Evolutionary conservation across 768 basidiomycete species (phyloP).

Genomic region (Postia placenta): DNA sequence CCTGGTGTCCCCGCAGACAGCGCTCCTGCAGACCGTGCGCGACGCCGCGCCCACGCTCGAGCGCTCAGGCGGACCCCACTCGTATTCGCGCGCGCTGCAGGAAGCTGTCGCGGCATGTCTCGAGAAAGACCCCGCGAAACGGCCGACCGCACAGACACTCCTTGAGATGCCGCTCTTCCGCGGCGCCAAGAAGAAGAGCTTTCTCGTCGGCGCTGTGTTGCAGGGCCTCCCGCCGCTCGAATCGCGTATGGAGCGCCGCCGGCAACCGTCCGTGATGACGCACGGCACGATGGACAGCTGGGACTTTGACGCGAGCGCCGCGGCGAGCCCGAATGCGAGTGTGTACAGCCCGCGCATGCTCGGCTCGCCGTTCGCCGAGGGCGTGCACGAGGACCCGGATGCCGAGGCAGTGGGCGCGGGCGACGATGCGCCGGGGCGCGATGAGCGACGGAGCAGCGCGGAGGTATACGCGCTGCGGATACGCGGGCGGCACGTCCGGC

Average conservation of each 20-base stretch:
- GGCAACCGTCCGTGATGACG: constrained; percentile 33
- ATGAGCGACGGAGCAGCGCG: constrained; percentile 11
- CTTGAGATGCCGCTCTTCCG: constrained; percentile 77
- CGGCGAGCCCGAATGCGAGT: constrained; percentile 22
- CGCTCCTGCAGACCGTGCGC: constrained; percentile 74
- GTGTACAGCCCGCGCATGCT: constrained; percentile 12
- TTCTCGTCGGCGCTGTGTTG: constrained; percentile 73
- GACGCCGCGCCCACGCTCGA: constrained; percentile 76
- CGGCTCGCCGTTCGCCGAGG: constrained; percentile 16
- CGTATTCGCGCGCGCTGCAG: constrained; percentile 77
- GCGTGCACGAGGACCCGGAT: constrained; percentile 31
- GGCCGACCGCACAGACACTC: constrained; percentile 76
- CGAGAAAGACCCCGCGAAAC: constrained; percentile 73
- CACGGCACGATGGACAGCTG: constrained; percentile 67
- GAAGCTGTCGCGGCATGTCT: constrained; percentile 82
- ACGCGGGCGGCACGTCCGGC: constrained; percentile 11
- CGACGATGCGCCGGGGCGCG: not conserved
- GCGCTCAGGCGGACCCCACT: constrained; percentile 61
- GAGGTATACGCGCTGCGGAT: constrained; percentile 17
- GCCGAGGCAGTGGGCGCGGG: not conserved
- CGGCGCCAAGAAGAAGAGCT: constrained; percentile 68
- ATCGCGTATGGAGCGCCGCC: constrained; percentile 61
- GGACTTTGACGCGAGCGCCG: constrained; percentile 59
- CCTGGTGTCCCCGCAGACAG: constrained; percentile 63
- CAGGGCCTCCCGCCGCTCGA: constrained; percentile 68